Conservation (phyloP, 805 yeast species). For the Candida insectalens region DNA sequence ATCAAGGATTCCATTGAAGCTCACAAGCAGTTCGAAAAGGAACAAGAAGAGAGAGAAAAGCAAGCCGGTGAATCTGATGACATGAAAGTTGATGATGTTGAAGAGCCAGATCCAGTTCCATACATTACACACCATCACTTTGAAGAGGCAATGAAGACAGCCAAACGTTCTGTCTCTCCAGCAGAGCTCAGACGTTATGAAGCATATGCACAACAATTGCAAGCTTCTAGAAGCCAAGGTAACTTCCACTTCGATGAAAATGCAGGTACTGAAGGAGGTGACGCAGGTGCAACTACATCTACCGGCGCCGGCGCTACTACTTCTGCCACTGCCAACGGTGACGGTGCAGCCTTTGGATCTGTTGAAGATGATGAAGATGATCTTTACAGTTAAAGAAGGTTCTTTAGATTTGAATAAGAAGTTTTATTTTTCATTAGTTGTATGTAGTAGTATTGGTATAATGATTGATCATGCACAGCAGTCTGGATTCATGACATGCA, state of each 20-base stretch:
- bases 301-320: slow-evolving; percentile 24
- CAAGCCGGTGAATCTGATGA: slow-evolving; percentile 18
- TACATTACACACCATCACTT: slow-evolving; percentile 88
- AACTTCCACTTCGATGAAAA: slow-evolving; percentile 73
- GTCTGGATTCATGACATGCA: neutral
- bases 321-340: slow-evolving; percentile 22
- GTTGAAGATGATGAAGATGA: slow-evolving; percentile 41
- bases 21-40: slow-evolving; percentile 35
- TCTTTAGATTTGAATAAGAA: neutral
- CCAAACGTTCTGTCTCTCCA: slow-evolving; percentile 93
- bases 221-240: slow-evolving; percentile 91
- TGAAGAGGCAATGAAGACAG: slow-evolving; percentile 99
- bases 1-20: slow-evolving; percentile 97
- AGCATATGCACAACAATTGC: slow-evolving; percentile 94
- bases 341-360: slow-evolving; percentile 38
- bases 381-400: slow-evolving; percentile 24
- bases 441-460: neutral
- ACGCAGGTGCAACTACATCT: too few species aligned
- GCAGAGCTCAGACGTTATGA: slow-evolving; percentile 98
- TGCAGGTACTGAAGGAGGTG: neutral
- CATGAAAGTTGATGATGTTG: slow-evolving; percentile 26
- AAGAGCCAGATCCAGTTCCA: slow-evolving; percentile 87
- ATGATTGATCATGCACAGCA: neutral
- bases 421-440: neutral
- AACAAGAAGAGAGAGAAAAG: slow-evolving; percentile 41